Evolutionary conservation across 441 rosid species (phyloP).

Genomic region (Flueggea neowawraea): DNA sequence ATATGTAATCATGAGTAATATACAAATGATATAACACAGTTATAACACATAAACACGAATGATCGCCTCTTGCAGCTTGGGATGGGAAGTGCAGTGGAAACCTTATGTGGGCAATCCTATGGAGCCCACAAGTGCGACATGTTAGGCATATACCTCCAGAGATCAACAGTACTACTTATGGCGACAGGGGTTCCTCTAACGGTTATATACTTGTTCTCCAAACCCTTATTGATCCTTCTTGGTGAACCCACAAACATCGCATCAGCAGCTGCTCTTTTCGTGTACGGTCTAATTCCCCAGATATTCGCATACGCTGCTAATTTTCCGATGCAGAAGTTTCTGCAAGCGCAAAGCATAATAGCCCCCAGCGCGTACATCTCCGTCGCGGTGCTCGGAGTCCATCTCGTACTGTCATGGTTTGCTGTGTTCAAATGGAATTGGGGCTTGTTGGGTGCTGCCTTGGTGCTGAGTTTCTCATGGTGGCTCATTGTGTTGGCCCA

Average conservation of each 20-base stretch:
- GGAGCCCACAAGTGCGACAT: conserved; percentile 49
- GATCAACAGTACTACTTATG: conserved; percentile 47
- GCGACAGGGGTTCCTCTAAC: conserved; percentile 46
- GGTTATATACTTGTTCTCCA: conserved; percentile 38
- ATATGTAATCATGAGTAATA: too few relatives aligned
- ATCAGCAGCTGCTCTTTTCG: conserved; percentile 41
- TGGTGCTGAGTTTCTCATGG: conserved; percentile 36
- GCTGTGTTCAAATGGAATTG: conserved; percentile 32
- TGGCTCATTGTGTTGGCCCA: conserved; percentile 35
- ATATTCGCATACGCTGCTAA: conserved; percentile 63
- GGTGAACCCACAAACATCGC: conserved; percentile 47
- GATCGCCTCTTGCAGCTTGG: conserved; percentile 36
- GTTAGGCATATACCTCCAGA: conserved; percentile 61
- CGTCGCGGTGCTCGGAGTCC: conserved; percentile 41
- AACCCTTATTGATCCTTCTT: conserved; percentile 43
- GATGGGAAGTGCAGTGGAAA: conserved; percentile 80
- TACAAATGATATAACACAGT: too few relatives aligned
- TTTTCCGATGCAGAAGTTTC: conserved; percentile 69
- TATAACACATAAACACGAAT: too few relatives aligned
- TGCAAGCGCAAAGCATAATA: conserved; percentile 65
- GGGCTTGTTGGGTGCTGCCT: conserved; percentile 39
- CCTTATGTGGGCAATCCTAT: conserved; percentile 72
- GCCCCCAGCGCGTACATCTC: conserved; percentile 60
- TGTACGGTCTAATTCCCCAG: conserved; percentile 61
- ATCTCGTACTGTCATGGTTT: conserved; percentile 48